Percentiles rank a stretch among this genome's conserved stretches.
phyloP scores from a whole-genome alignment of 495 filamentous ascomycete genomes.

The Penicillium antarcticum region DNA sequence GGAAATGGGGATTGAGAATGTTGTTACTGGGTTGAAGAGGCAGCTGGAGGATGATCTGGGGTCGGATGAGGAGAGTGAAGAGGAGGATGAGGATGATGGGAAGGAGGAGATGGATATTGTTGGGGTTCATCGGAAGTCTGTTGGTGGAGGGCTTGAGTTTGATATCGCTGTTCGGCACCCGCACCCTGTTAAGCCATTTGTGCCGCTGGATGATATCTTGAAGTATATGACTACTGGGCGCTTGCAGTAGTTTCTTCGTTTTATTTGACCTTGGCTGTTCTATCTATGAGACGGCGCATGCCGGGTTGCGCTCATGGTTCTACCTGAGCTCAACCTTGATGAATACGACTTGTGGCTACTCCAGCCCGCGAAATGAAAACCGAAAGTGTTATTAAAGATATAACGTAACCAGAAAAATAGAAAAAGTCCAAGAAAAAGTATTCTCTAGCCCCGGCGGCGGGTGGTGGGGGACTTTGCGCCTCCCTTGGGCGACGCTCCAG shows the following conservation, averaged over 20 bases:
- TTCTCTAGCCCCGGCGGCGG: slow-evolving; percentile 44
- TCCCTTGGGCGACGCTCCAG: slow-evolving; percentile 33
- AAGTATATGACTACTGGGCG: slow-evolving; percentile 54
- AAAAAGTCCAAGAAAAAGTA: background rate
- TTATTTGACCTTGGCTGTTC: background rate
- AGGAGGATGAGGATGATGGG: slow-evolving; percentile 41
- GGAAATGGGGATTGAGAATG: slow-evolving; percentile 62
- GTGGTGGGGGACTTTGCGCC: slow-evolving; percentile 44
- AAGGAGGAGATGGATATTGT: slow-evolving; percentile 48
- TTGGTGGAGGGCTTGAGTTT: slow-evolving; percentile 38
- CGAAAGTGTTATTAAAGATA: slow-evolving; percentile 9
- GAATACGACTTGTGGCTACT: background rate
- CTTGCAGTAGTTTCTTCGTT: slow-evolving; percentile 18
- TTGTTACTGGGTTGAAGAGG: slow-evolving; percentile 64
- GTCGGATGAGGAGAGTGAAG: slow-evolving; percentile 50
- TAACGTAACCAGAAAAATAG: slow-evolving; percentile 8
- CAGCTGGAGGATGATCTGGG: slow-evolving; percentile 54
- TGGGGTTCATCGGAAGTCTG: slow-evolving; percentile 37
- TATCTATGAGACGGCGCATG: background rate
- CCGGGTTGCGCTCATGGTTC: background rate
- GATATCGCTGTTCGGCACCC: slow-evolving; percentile 38
- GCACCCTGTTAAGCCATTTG: slow-evolving; percentile 29
- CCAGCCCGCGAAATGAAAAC: slow-evolving; percentile 5
- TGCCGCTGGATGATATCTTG: slow-evolving; percentile 51
- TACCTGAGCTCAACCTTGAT: background rate